Evolutionary conservation across 2,329 filamentous ascomycete genomes (phyloP).

Genomic region (Aspergillus fructus): DNA sequence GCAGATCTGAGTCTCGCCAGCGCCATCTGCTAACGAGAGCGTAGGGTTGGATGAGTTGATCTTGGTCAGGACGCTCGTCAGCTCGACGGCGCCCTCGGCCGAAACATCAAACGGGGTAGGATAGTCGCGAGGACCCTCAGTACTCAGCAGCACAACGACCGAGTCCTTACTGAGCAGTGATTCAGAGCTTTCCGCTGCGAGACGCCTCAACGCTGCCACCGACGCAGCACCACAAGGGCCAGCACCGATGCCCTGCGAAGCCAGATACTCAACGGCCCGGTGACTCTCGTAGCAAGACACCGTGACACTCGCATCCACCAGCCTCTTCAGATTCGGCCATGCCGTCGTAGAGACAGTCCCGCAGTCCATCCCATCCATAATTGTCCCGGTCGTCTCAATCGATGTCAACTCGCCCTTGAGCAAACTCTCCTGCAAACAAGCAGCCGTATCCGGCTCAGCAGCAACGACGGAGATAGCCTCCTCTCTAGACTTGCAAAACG

Average conservation of each 20-base stretch:
- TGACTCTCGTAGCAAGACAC: conserved; percentile 66
- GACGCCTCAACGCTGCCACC: conserved; percentile 54
- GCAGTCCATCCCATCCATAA: conserved; percentile 74
- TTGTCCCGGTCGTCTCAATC: conserved; percentile 60
- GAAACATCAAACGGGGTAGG: conserved; percentile 43
- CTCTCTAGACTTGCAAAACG: conserved; percentile 58
- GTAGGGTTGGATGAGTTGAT: conserved; percentile 54
- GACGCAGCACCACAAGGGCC: conserved; percentile 65
- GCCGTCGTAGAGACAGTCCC: conserved; percentile 66
- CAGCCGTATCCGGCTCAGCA: conserved; percentile 68
- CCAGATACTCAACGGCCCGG: conserved; percentile 55
- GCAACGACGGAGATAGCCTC: conserved; percentile 52
- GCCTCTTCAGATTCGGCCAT: conserved; percentile 59
- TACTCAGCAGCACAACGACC: conserved; percentile 65
- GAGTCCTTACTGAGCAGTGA: conserved; percentile 45
- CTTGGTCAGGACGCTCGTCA: conserved; percentile 48
- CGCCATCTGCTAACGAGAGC: conserved; percentile 42
- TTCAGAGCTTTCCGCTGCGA: conserved; percentile 38
- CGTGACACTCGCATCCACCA: conserved; percentile 61
- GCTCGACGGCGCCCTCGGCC: conserved; percentile 40
- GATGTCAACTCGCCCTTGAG: conserved; percentile 48
- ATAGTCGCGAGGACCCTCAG: conserved; percentile 62
- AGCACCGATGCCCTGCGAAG: conserved; percentile 46
- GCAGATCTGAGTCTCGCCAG: conserved; percentile 49
- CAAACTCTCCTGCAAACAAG: conserved; percentile 53